Base-by-base conservation (phyloP, 1,284 basidiomycete species). In the Baeospora myosura region DNA sequence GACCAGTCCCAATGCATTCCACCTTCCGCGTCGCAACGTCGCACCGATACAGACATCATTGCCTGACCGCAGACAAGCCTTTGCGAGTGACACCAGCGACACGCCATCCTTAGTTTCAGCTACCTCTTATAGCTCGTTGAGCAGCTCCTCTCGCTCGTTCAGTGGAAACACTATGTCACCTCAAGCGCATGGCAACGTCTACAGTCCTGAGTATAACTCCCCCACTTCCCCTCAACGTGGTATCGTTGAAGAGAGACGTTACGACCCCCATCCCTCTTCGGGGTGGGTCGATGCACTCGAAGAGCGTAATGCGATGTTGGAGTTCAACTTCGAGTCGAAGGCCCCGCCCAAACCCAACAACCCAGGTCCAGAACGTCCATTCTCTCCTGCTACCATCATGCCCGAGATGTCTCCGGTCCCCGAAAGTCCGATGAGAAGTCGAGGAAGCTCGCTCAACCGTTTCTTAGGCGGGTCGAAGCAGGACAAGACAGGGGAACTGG, bases 41-140 rank as follows among this genome's bases (percentile, higher is more conserved):
- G 20, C 45, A 24, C 52, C 52, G 12, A 46, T 51, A 33, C 55
- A 58, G n/a, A 60, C 54, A 25, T 48, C 58, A 29, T 5, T 10
- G 17, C 16, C 8, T 8, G 16, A 37, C 8, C 8, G 25, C 38
- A 6, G 38, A 14, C 12, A 30, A 14, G 20, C 32, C 1, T 49
- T 51, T 16, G 32, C 26, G 24, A 41, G 49, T 20, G 63, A 62
- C 33, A 60, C 66, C 44, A 65, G 64, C 26, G 69, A 72, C 45
- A 67, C 63, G 5, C 71, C 70, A 8, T 71, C 69, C 10, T 55
- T 72, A 24, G 57, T 61, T 18, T 69, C 64, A 11, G 66, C 68
- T 4, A 55, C 61, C 1, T 71, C 70, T 1, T 53, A 49, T 44
- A 69, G 65, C 44, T 71, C 69, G 1, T 40, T 58, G 26, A 59